Conservation (phyloP, 257 asterid species). For the Jasminum sambac region DNA sequence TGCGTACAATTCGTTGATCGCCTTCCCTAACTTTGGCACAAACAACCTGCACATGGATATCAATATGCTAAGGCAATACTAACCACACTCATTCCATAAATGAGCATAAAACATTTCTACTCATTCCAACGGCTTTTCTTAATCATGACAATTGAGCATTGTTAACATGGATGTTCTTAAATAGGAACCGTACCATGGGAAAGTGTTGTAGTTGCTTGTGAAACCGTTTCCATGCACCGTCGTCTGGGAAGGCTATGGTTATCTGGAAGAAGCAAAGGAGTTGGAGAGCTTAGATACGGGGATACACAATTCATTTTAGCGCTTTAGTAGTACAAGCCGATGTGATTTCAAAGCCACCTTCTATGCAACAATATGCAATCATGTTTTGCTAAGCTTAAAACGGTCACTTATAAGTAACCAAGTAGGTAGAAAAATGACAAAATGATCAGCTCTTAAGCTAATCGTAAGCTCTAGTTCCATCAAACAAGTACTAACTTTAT, state of each 20-base stretch:
- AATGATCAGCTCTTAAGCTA: no score
- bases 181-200: constrained; percentile 67
- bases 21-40: constrained; percentile 99
- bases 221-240: constrained; percentile 99
- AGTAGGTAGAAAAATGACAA: no score
- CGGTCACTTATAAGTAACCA: no score
- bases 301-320: constrained; percentile 3
- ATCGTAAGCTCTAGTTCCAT: no score
- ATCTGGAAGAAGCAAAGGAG: constrained; percentile 47
- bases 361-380: not conserved
- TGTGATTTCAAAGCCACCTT: not conserved
- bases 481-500: not conserved
- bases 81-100: not conserved
- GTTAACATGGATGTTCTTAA: constrained; percentile 16
- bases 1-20: constrained; percentile 76
- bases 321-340: not conserved
- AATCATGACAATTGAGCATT: not conserved
- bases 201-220: constrained; percentile 99
- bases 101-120: not conserved
- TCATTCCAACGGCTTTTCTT: not conserved
- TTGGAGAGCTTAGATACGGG: constrained; percentile 4
- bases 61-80: constrained; percentile 18
- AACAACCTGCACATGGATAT: constrained; percentile 57
- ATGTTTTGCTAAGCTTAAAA: no score
- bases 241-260: constrained; percentile 97